phyloP scores from a whole-genome alignment of 441 rosid genomes.

The Biscutella laevigata region DNA sequence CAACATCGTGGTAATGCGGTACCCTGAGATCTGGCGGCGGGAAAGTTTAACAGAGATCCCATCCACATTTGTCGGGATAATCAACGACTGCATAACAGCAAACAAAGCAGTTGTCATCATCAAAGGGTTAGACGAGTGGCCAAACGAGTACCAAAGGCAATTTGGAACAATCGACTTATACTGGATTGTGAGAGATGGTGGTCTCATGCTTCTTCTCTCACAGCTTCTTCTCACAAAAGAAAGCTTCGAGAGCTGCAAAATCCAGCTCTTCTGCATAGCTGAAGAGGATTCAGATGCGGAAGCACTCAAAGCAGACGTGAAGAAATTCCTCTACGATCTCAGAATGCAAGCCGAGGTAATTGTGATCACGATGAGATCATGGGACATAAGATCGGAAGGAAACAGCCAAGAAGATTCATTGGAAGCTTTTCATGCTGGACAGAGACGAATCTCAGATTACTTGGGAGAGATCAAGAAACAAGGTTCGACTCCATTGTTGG shows the following conservation, averaged over 20 bases:
- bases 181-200: constrained; percentile 97
- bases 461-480: constrained; percentile 54
- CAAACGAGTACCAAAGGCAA: constrained; percentile 92
- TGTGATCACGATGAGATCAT: constrained; percentile 81
- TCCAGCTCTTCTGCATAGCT: constrained; percentile 95
- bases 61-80: constrained; percentile 78
- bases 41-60: constrained; percentile 93
- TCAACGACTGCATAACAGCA: constrained; percentile 92
- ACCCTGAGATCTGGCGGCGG: constrained; percentile 98
- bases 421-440: constrained; percentile 79
- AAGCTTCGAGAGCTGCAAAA: constrained; percentile 96
- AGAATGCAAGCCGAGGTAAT: constrained; percentile 99
- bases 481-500: constrained; percentile 37
- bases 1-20: constrained; percentile 91
- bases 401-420: constrained; percentile 64
- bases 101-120: constrained; percentile 97
- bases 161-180: constrained; percentile 93
- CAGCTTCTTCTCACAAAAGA: constrained; percentile 97
- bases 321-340: constrained; percentile 91
- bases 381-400: constrained; percentile 64
- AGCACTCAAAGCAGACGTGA: constrained; percentile 84
- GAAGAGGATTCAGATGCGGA: constrained; percentile 97
- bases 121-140: constrained; percentile 99
- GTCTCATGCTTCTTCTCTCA: constrained; percentile 97
- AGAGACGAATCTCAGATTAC: constrained; percentile 57